Percentiles rank a stretch among this genome's conserved stretches.
Evolutionary conservation across 2,329 filamentous ascomycete species (phyloP).

Genomic region (Karstenula rhodostoma): DNA sequence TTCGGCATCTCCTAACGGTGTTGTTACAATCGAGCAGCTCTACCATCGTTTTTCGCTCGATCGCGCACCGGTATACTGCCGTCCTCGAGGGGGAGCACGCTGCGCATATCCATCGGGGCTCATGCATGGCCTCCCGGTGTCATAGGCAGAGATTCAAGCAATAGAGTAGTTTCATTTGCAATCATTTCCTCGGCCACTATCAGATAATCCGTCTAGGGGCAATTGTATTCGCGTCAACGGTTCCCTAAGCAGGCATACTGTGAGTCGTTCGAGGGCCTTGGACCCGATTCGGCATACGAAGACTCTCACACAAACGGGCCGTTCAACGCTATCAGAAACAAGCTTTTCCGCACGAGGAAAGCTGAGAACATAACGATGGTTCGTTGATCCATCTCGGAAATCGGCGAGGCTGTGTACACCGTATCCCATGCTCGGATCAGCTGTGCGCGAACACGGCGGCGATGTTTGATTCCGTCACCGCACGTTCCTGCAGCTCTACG

Average conservation of each 20-base stretch:
- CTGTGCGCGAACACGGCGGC: constrained; percentile 1
- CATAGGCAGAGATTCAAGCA: background rate
- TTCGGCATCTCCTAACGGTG: background rate
- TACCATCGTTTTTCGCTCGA: background rate
- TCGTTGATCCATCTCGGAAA: background rate
- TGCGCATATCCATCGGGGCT: background rate
- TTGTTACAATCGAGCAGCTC: background rate
- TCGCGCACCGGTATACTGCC: constrained; percentile 3
- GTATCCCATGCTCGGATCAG: background rate
- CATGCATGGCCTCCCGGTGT: background rate
- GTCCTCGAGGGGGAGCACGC: background rate
- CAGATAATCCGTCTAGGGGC: background rate
- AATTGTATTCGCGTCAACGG: background rate
- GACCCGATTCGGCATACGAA: constrained; percentile 1
- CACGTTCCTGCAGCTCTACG: constrained; percentile 6
- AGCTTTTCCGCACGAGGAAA: constrained; percentile 8
- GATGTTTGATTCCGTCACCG: constrained; percentile 8
- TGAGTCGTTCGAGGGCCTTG: background rate
- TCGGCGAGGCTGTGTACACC: constrained; percentile 3
- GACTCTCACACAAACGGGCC: background rate
- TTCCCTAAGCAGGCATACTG: background rate
- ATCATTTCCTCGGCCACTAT: background rate
- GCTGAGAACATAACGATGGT: background rate
- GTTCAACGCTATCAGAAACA: background rate
- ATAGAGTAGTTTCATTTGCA: background rate